A percentile compares a stretch with the other conserved stretches of the same genome.
phyloP scores from a whole-genome alignment of 2,329 filamentous ascomycete genomes.

The Aspergillus intermedius region DNA sequence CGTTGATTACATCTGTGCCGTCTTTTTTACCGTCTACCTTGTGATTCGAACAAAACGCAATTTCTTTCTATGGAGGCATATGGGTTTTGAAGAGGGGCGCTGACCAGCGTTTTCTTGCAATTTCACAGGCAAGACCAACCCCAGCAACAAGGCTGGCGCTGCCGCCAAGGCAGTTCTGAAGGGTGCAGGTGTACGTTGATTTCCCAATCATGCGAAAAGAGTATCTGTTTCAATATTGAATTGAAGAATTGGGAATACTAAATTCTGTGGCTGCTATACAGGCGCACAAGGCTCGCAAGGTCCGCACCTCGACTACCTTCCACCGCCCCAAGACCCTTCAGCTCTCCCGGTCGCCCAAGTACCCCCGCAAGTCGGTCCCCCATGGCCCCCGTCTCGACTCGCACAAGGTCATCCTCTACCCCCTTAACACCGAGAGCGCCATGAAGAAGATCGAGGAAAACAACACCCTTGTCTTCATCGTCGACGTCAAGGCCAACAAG shows the following conservation, averaged over 20 bases:
- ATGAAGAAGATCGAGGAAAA: conserved; percentile 99
- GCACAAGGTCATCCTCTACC: conserved; percentile 96
- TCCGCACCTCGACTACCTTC: conserved; percentile 89
- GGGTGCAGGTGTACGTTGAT: conserved; percentile 82
- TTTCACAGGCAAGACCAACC: conserved; percentile 49
- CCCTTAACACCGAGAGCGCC: conserved; percentile 97
- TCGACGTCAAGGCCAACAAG: conserved; percentile 98
- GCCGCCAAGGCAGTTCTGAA: conserved; percentile 95
- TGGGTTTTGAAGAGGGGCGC: conserved; percentile 4
- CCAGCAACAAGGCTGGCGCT: conserved; percentile 69
- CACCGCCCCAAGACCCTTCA: conserved; percentile 95
- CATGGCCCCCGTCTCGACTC: conserved; percentile 88
- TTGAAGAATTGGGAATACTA: conserved; percentile 4
- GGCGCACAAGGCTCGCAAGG: conserved; percentile 87
- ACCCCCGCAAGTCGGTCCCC: conserved; percentile 91
- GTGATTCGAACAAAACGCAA: neutral
- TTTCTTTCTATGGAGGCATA: neutral
- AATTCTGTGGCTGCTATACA: conserved; percentile 27
- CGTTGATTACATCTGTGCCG: neutral
- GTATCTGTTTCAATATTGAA: too few species aligned
- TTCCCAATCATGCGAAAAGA: too few species aligned
- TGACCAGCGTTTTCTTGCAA: conserved; percentile 12
- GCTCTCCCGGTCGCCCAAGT: conserved; percentile 86
- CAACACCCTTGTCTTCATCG: conserved; percentile 98
- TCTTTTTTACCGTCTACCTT: neutral